phyloP scores from a whole-genome alignment of 805 yeast genomes.

The Metschnikowia santaceciliae region DNA sequence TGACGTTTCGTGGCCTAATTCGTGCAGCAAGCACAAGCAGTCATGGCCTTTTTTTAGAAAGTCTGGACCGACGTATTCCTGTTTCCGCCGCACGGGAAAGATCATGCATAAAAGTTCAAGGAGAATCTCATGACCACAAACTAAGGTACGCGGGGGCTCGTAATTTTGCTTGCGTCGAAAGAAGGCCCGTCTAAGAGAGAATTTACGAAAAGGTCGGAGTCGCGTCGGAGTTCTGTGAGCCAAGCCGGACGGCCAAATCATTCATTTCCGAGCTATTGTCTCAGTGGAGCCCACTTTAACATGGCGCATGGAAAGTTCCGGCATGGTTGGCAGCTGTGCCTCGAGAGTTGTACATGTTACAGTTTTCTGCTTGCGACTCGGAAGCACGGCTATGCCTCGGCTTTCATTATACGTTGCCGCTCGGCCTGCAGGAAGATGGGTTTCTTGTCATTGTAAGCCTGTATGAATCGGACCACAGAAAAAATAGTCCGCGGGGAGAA shows the following conservation, averaged over 20 bases:
- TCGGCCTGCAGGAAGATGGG: neutral
- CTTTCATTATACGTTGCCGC: neutral
- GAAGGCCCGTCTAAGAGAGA: neutral
- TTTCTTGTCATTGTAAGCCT: neutral
- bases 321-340: neutral
- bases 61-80: neutral
- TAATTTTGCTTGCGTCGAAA: neutral
- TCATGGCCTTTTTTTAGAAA: neutral
- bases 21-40: too few species aligned
- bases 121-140: neutral
- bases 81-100: neutral
- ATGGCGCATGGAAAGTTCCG: neutral
- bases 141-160: neutral
- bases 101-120: neutral
- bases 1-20: too few species aligned
- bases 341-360: neutral
- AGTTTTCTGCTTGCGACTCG: neutral
- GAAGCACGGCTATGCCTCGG: conserved; percentile 1
- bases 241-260: neutral
- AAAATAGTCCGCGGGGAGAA: neutral
- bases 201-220: neutral
- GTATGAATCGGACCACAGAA: neutral
- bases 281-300: neutral
- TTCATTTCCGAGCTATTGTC: neutral
- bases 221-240: neutral